Conservation (phyloP, 1,284 basidiomycete genomes). For the Lentinus polychrous region DNA sequence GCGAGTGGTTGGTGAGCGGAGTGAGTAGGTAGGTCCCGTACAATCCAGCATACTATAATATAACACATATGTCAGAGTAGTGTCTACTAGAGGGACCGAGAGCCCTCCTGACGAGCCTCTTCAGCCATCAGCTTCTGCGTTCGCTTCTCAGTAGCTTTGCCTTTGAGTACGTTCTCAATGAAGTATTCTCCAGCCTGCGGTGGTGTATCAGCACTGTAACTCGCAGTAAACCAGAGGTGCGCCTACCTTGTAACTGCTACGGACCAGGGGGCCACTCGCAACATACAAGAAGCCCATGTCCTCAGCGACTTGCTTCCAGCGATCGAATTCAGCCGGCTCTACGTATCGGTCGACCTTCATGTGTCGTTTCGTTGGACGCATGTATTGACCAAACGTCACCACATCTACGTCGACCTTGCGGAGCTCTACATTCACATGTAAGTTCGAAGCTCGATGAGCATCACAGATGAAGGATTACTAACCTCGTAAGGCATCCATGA, state of each 20-base stretch:
- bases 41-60: too few relatives aligned
- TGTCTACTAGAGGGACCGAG: neutral
- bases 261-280: constrained; percentile 91
- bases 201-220: neutral
- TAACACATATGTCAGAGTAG: too few relatives aligned
- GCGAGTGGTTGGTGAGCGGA: too few relatives aligned
- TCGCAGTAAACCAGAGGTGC: too few relatives aligned
- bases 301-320: constrained; percentile 88
- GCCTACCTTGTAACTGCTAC: constrained; percentile 92
- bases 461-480: constrained; percentile 18
- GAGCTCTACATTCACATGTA: constrained; percentile 51
- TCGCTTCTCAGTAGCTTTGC: constrained; percentile 43
- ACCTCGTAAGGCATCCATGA: constrained; percentile 84
- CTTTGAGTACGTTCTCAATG: constrained; percentile 82
- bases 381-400: constrained; percentile 99
- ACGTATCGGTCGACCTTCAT: constrained; percentile 99
- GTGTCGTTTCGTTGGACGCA: constrained; percentile 97
- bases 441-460: neutral
- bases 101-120: constrained; percentile 4
- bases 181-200: constrained; percentile 84
- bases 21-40: too few relatives aligned
- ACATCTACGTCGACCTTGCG: constrained; percentile 90
- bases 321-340: constrained; percentile 86
- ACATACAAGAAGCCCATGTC: constrained; percentile 96
- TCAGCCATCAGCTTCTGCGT: constrained; percentile 28